Percentiles rank a stretch among this genome's conserved stretches.
Evolutionary conservation across 768 basidiomycete genomes (phyloP).

Genomic region (Coprinopsis strossmayeri): DNA sequence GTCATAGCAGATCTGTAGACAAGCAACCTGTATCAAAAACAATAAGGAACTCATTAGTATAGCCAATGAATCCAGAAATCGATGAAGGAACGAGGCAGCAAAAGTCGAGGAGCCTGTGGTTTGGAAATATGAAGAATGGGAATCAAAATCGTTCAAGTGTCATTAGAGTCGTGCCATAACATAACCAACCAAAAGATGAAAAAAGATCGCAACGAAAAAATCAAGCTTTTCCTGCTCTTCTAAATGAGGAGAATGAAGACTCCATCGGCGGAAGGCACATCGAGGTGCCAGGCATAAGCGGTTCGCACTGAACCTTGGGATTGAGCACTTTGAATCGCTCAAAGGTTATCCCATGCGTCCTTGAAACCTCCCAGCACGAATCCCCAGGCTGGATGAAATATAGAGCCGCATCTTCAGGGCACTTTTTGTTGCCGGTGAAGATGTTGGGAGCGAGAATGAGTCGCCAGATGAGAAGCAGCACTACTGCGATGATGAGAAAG

Average conservation of each 20-base stretch:
- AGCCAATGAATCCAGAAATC: no score
- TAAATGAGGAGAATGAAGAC: conserved; percentile 1
- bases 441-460: conserved; percentile 42
- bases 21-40: no score
- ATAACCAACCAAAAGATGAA: not conserved
- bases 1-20: no score
- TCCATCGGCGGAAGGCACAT: conserved; percentile 46
- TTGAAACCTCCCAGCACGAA: conserved; percentile 59
- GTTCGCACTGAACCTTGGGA: conserved; percentile 46
- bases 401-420: conserved; percentile 33
- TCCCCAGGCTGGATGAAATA: conserved; percentile 55
- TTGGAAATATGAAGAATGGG: no score
- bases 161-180: not conserved
- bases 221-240: not conserved
- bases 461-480: conserved; percentile 60
- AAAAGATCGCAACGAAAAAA: not conserved
- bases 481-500: conserved; percentile 60
- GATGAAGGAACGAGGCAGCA: no score
- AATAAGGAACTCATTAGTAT: no score
- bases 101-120: no score
- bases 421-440: conserved; percentile 24
- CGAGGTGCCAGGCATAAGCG: conserved; percentile 51
- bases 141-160: not conserved
- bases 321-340: conserved; percentile 50
- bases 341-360: conserved; percentile 38